A percentile compares a stretch with the other conserved stretches of the same genome.
phyloP scores from a whole-genome alignment of 352 stramenopile genomes.

The Pythium myriotylum region DNA sequence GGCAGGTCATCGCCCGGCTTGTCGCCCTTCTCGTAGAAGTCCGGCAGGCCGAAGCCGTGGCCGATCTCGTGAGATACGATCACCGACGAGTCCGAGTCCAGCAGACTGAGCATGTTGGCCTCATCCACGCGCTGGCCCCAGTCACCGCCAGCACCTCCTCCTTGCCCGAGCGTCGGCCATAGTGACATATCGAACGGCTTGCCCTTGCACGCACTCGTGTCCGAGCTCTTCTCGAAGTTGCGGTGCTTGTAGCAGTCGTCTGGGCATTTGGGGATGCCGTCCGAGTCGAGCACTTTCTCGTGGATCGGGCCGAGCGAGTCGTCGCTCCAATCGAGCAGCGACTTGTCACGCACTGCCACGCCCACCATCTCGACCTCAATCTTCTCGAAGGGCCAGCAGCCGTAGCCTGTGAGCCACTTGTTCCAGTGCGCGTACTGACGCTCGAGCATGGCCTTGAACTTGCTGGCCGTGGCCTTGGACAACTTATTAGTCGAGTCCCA shows the following conservation, averaged over 20 bases:
- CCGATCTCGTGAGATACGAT: constrained; percentile 53
- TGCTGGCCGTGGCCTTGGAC: constrained; percentile 37
- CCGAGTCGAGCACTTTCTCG: constrained; percentile 26
- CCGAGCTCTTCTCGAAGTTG: constrained; percentile 31
- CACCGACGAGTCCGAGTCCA: constrained; percentile 33
- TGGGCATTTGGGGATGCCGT: constrained; percentile 35
- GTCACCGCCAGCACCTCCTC: constrained; percentile 30
- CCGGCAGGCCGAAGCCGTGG: constrained; percentile 31
- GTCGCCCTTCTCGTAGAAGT: constrained; percentile 12
- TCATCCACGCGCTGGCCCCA: constrained; percentile 44
- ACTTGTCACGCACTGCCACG: constrained; percentile 40
- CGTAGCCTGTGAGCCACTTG: constrained; percentile 35
- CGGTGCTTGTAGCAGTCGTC: constrained; percentile 43
- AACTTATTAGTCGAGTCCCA: constrained; percentile 54
- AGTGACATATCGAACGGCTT: constrained; percentile 49
- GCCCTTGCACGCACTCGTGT: constrained; percentile 41
- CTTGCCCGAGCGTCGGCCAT: constrained; percentile 42
- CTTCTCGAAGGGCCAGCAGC: constrained; percentile 44
- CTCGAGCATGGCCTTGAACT: constrained; percentile 52
- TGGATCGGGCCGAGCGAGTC: constrained; percentile 25
- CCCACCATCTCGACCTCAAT: constrained; percentile 49
- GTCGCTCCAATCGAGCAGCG: constrained; percentile 16
- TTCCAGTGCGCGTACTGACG: constrained; percentile 42
- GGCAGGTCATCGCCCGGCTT: constrained; percentile 25
- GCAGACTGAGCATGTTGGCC: constrained; percentile 30